These are phyloP conservation scores for Camellia granthamiana DNA, from an alignment of 148 eudicot species.

Conservation along the genomic window DNA sequence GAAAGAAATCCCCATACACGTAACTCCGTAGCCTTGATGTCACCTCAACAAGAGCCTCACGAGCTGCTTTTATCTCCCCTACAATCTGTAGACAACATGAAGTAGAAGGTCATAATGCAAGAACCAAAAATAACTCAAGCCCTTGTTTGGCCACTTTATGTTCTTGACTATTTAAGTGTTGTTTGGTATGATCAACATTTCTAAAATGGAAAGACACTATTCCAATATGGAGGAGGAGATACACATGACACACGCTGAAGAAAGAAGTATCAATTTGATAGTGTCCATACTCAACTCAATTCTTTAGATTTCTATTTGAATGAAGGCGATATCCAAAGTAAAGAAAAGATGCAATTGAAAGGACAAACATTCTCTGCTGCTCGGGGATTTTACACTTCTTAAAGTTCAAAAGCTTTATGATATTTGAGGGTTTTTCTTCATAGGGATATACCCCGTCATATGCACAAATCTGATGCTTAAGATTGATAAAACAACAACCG, in stretches of 20 bases:
- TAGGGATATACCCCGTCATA: background rate
- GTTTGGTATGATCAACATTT: background rate
- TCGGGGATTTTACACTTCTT: background rate
- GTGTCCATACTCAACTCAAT: background rate
- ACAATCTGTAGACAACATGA: slow-evolving; percentile 58
- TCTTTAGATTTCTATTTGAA: background rate
- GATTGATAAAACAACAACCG: no score
- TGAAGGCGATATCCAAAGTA: background rate
- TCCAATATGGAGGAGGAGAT: background rate
- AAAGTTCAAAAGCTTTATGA: background rate
- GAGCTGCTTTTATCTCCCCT: slow-evolving; percentile 92
- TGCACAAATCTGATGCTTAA: background rate
- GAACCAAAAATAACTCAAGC: background rate
- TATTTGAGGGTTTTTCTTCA: background rate
- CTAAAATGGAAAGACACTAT: background rate
- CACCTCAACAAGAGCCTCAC: slow-evolving; percentile 92
- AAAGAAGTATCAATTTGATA: background rate
- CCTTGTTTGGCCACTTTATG: background rate
- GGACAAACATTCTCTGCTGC: background rate
- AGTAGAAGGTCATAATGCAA: slow-evolving; percentile 17
- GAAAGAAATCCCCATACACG: slow-evolving; percentile 55
- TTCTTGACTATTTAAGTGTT: background rate
- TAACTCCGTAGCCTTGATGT: slow-evolving; percentile 74
- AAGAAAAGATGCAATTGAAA: background rate
- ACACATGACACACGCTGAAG: background rate